Evolutionary conservation across 352 stramenopile genomes (phyloP).

Genomic region (Pythium volutum): DNA sequence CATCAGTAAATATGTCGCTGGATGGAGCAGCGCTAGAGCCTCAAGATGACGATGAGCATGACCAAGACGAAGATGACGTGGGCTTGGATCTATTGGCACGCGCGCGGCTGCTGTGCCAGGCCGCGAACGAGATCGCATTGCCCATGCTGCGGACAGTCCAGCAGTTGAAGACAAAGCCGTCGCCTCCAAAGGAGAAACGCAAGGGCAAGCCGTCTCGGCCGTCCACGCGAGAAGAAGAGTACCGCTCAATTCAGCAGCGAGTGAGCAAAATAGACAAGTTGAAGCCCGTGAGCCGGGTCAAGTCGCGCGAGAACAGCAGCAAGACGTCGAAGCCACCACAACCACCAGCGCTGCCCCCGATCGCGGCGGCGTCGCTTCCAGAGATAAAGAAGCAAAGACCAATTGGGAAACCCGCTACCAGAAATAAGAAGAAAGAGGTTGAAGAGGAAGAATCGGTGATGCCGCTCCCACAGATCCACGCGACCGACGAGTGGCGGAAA

Average conservation of each 20-base stretch:
- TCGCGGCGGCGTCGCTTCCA: not conserved
- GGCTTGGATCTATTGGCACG: constrained; percentile 19
- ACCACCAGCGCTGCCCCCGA: not conserved
- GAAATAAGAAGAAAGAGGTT: constrained; percentile 7
- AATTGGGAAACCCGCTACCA: not conserved
- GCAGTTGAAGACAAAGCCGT: constrained; percentile 7
- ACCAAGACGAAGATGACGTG: constrained; percentile 12
- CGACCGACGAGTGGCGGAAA: constrained; percentile 31
- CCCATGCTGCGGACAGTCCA: constrained; percentile 22
- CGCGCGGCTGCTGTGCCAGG: constrained; percentile 21
- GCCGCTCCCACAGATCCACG: constrained; percentile 27
- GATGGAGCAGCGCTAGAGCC: constrained; percentile 8
- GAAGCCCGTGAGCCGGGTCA: not conserved
- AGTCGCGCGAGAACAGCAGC: constrained; percentile 1
- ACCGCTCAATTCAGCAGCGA: not conserved
- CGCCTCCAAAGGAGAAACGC: not conserved
- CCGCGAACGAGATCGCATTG: constrained; percentile 29
- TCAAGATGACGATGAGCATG: constrained; percentile 7
- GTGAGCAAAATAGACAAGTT: not conserved
- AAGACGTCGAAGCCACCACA: not conserved
- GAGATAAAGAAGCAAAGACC: constrained; percentile 5
- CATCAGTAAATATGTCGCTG: not conserved
- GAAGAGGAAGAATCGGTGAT: constrained; percentile 10
- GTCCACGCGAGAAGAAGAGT: constrained; percentile 18
- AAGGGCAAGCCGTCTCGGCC: constrained; percentile 6